Evolutionary conservation across 208 protist genomes (phyloP).

Genomic region (Acanthamoeba quina): DNA sequence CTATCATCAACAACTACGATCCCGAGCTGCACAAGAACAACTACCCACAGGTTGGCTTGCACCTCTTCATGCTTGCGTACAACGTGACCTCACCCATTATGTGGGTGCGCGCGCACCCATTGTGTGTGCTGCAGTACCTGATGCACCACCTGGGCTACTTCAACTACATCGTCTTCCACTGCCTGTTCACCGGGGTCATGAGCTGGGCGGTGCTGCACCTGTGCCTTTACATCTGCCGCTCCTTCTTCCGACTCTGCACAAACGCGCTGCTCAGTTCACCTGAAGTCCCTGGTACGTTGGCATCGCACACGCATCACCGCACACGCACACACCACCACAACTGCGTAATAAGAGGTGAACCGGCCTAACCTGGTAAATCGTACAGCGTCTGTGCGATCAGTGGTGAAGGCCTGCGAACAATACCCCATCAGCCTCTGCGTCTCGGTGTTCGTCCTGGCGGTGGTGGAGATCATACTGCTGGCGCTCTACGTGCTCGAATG

Average conservation of each 20-base stretch:
- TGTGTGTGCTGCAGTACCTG: conserved; percentile 2
- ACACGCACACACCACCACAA: not conserved
- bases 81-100: not conserved
- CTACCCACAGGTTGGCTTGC: conserved; percentile 19
- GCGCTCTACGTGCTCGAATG: conserved; percentile 58
- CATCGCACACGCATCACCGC: not conserved
- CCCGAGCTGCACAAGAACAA: conserved; percentile 67
- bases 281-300: not conserved
- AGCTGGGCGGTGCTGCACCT: not conserved
- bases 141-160: conserved; percentile 51
- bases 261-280: not conserved
- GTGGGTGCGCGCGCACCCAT: too few species aligned
- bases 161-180: conserved; percentile 66
- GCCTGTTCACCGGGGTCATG: conserved; percentile 6
- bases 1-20: conserved; percentile 61
- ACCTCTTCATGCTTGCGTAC: not conserved
- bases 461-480: conserved; percentile 58
- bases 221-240: not conserved
- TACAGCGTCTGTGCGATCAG: not conserved
- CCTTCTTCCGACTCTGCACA: not conserved
- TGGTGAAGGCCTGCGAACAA: not conserved
- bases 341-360: too few species aligned
- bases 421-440: not conserved
- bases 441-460: not conserved
- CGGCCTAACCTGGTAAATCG: not conserved